Evolutionary conservation across 1,284 basidiomycete genomes (phyloP), one percentile per base, ranked within the genome.

Genomic region (Schizophyllum amplum): DNA sequence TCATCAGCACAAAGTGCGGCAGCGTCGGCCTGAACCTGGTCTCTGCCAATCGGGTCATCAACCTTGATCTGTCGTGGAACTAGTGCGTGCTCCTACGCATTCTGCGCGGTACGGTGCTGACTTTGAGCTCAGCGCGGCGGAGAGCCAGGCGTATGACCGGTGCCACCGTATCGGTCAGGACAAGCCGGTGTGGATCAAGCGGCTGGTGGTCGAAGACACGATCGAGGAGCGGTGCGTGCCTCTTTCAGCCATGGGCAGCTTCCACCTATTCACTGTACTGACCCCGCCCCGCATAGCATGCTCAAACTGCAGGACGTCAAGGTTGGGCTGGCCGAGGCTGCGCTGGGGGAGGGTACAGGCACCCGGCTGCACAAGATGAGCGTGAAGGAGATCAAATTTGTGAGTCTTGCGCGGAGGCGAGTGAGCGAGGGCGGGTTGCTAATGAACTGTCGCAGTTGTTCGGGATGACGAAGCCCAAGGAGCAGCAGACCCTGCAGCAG

Each of bases 41-140:
- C 7, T 72, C 76, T 27, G 85, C 85, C 0, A 87, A 87, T 63
- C 80, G 84, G 2, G 79, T 87, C 42, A 72, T 87, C 63, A 86
- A 86, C 65, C 76, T 89, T 73, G 86, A 87, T 65, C 69, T 87
- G 24, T 81, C 80, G n/a, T 87, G 84, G 84, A 84, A 83, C 61
- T 84, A 78, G 57, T 20, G 15, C 46, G 23, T 24, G n/a, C 23
- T 21, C n/a, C 24, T 0, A 17, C 20, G 1, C 22, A 23, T 27
- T 20, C 9, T 20, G 26, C 55, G 20, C 47, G 25, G 46, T 27
- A n/a, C 5, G 13, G 4, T 17, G 20, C 9, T 23, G 60, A 59
- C 54, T 59, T 55, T 59, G 60, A 62, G 24, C 52, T 56, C 33
- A 42, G 33, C 17, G 86, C 87, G 0, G 73, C 82, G 0, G 86